Evolutionary conservation across 192 early-diverging fungal species (phyloP).

Genomic region (Backusella mclennaniae): DNA sequence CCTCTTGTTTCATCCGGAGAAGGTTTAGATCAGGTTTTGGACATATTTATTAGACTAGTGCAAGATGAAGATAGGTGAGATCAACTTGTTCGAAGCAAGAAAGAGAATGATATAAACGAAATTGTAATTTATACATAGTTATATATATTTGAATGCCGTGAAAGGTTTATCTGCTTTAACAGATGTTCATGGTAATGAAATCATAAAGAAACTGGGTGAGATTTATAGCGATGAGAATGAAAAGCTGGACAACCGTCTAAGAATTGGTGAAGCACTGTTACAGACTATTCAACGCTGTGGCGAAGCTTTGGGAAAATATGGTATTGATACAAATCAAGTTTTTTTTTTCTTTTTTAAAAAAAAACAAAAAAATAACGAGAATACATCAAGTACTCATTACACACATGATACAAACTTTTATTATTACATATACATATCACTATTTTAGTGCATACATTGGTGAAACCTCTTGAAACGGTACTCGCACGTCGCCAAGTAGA

Average conservation of each 20-base stretch:
- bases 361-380: not conserved
- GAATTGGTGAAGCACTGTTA: conserved; percentile 85
- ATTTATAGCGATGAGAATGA: conserved; percentile 58
- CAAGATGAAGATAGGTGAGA: conserved; percentile 74
- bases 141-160: conserved; percentile 91
- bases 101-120: conserved; percentile 9
- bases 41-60: conserved; percentile 78
- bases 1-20: conserved; percentile 50
- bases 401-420: conserved; percentile 14
- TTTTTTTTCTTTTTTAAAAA: not conserved
- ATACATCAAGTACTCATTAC: not conserved
- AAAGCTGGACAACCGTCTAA: conserved; percentile 67
- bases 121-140: conserved; percentile 47
- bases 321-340: conserved; percentile 6
- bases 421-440: conserved; percentile 8
- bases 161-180: conserved; percentile 81
- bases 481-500: conserved; percentile 20
- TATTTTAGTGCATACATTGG: conserved; percentile 34
- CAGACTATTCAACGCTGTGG: conserved; percentile 86
- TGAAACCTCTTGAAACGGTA: conserved; percentile 33
- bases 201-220: conserved; percentile 63
- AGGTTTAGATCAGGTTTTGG: conserved; percentile 63
- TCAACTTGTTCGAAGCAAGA: not conserved
- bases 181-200: conserved; percentile 72
- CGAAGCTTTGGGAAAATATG: conserved; percentile 74